These are phyloP conservation scores for Peronosclerospora sorghi DNA, from an alignment of 352 stramenopile genomes.

Conservation along the genomic window DNA sequence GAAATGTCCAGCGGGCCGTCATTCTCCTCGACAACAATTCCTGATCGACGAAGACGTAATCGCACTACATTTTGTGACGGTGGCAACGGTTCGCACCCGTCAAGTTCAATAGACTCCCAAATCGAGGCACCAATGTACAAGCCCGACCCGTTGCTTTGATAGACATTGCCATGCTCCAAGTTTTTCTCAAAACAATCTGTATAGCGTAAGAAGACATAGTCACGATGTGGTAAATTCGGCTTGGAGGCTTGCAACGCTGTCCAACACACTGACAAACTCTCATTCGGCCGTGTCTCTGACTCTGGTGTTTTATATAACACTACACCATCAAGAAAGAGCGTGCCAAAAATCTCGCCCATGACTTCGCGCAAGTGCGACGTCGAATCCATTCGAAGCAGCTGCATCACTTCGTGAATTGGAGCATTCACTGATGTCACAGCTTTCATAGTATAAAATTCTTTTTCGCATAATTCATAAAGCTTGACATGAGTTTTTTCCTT, in stretches of 20 bases:
- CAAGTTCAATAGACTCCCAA: slow-evolving; percentile 80
- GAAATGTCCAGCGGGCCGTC: slow-evolving; percentile 56
- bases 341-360: slow-evolving; percentile 79
- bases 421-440: slow-evolving; percentile 59
- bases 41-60: slow-evolving; percentile 63
- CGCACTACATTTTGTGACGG: slow-evolving; percentile 72
- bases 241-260: slow-evolving; percentile 73
- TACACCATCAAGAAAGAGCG: slow-evolving; percentile 72
- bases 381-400: slow-evolving; percentile 62
- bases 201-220: slow-evolving; percentile 84
- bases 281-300: slow-evolving; percentile 36
- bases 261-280: slow-evolving; percentile 72
- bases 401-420: slow-evolving; percentile 71
- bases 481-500: slow-evolving; percentile 63
- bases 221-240: slow-evolving; percentile 68
- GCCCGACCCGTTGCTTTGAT: slow-evolving; percentile 48
- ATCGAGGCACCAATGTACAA: slow-evolving; percentile 64
- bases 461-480: slow-evolving; percentile 67
- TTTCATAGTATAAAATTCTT: slow-evolving; percentile 84
- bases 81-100: slow-evolving; percentile 59
- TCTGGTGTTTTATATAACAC: slow-evolving; percentile 58
- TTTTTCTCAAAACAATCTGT: slow-evolving; percentile 69
- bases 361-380: slow-evolving; percentile 51
- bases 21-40: slow-evolving; percentile 69
- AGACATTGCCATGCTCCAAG: slow-evolving; percentile 40